Base-by-base conservation (phyloP, 345 rosid genomes). In the Populus alba region DNA sequence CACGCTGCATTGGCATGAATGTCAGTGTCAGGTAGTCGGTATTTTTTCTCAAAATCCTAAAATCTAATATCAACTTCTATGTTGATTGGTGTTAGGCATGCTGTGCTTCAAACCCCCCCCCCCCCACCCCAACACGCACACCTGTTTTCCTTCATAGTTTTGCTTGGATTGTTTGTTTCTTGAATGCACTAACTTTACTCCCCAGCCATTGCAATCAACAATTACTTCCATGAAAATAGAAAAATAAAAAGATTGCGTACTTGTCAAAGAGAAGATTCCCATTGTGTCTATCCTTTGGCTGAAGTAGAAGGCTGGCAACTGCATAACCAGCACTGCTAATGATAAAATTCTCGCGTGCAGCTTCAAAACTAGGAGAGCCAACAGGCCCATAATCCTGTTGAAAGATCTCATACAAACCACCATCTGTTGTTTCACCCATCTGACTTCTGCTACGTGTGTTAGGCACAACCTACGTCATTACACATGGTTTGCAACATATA, bases 391-490 rank as follows among this genome's bases (percentile, higher is more conserved):
- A 90, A 83, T 94, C 99, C 84, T 94, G 99, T 78, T 97, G 99
- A 85, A 97, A 97, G 72, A 97, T 94, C 86, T 97, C 99, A 55
- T 89, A 94, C 86, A 97, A 77, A 77, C 99, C 99, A 69, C 99
- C 99, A 76, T 97, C 99, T 39, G 91, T 97, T 66, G 99, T 97
- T 87, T 97, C 99, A 57, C 98, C 99, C 98, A 97, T 97, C 83
- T 97, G 98, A 81, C 97, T 97, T 86, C 99, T 90, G 86, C 99
- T 97, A 45, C 97, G 87, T 77, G 97, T 73, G 80, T 92, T 90
- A 67, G 97, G 99, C 84, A 97, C 99, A 79, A 97, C 98, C 99
- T 96, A 82, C 66, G 20, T 55, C 13, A 75, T 27, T 47, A 38
- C 15, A 75, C 23, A 75, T 59, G 29, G 65, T 59, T 59, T 25